A percentile compares a stretch with the other conserved stretches of the same genome.
Evolutionary conservation across 129 eudicot species (phyloP).

Genomic region (Flaveria bidentis): DNA sequence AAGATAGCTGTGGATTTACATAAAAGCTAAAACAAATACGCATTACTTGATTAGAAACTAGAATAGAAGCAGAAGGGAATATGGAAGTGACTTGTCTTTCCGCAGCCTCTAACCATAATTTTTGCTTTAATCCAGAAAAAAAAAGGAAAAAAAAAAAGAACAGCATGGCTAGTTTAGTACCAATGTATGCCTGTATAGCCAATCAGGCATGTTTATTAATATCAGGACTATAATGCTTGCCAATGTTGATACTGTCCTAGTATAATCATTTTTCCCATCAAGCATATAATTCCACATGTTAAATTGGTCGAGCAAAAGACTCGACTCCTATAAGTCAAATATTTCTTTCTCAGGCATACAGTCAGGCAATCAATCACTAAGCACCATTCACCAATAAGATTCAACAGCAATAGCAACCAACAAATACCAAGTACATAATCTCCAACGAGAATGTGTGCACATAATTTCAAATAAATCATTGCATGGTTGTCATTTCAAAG

Average conservation of each 20-base stretch:
- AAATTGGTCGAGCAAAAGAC: constrained; percentile 8
- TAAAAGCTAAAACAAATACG: background rate
- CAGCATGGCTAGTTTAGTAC: background rate
- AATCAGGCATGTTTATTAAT: background rate
- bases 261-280: background rate
- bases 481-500: background rate
- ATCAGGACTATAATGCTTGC: background rate
- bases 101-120: constrained; percentile 15
- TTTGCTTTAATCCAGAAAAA: constrained; percentile 11
- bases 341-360: background rate
- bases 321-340: background rate
- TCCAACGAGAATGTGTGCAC: background rate
- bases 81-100: constrained; percentile 6
- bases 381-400: background rate
- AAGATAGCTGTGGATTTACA: background rate
- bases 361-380: background rate
- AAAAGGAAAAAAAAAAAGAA: background rate
- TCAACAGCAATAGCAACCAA: background rate
- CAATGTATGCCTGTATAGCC: constrained; percentile 6
- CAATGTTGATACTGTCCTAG: background rate
- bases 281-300: background rate
- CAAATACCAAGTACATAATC: background rate
- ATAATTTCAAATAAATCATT: background rate
- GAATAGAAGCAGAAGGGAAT: constrained; percentile 12
- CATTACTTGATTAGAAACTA: constrained; percentile 17